phyloP scores from a whole-genome alignment of 1,139 yeast genomes.

The Lodderomyces margitis region DNA sequence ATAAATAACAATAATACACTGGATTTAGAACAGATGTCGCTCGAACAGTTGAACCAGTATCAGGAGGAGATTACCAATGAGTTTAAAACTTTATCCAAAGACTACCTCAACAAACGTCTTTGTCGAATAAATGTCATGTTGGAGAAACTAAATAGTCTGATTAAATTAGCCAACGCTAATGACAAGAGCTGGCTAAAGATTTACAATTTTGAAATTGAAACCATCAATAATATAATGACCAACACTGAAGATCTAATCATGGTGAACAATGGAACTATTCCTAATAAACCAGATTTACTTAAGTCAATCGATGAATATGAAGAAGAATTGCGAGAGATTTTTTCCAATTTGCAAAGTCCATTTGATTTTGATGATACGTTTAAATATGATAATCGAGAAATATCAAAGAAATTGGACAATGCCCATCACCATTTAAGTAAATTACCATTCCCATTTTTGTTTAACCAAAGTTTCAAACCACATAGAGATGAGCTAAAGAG shows the following conservation, averaged over 20 bases:
- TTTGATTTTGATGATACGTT: constrained; percentile 31
- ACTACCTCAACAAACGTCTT: constrained; percentile 32
- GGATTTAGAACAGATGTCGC: constrained; percentile 19
- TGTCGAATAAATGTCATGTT: constrained; percentile 32
- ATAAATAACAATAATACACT: neutral
- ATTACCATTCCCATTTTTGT: constrained; percentile 33
- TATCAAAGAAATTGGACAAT: constrained; percentile 3
- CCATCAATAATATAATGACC: constrained; percentile 31
- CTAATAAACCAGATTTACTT: constrained; percentile 20
- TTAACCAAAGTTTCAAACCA: constrained; percentile 26
- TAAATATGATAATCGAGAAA: constrained; percentile 13
- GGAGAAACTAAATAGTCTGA: constrained; percentile 25
- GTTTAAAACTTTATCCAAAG: constrained; percentile 27
- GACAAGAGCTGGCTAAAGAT: constrained; percentile 37
- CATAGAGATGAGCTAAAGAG: constrained; percentile 26
- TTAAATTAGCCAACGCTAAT: constrained; percentile 27
- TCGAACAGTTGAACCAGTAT: constrained; percentile 29
- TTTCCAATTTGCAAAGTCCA: constrained; percentile 34
- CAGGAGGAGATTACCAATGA: constrained; percentile 33
- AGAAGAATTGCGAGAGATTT: constrained; percentile 27
- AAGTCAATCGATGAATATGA: constrained; percentile 28
- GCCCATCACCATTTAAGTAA: constrained; percentile 10
- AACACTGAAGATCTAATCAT: constrained; percentile 34
- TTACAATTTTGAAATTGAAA: constrained; percentile 33
- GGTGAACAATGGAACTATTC: constrained; percentile 17